Base-by-base conservation (phyloP, 257 asterid species). In the Linaria vulgaris region DNA sequence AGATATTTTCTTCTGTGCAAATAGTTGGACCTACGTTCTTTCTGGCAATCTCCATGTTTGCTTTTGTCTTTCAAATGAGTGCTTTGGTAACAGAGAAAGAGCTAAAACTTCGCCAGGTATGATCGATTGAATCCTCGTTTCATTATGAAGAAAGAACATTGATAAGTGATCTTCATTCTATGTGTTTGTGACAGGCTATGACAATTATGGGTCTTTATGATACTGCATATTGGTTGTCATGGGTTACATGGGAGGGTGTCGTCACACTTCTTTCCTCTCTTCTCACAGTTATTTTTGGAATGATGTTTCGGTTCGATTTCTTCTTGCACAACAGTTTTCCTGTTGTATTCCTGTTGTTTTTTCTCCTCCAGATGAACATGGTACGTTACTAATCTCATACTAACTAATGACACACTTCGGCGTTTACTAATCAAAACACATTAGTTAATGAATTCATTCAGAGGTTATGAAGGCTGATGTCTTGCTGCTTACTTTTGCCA, bases 121-220 rank as follows among this genome's bases (percentile, higher is more conserved):
- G 22, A 69, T 78, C n/a, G n/a, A n/a, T n/a, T 38, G 22, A 19
- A 56, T 16, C 15, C 12, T 9, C 10, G 46, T 56, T 70, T 54
- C 69, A 47, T 48, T 67, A 22, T 59, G 13, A 56, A 59, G 63
- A 46, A 9, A 46, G 27, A 23, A 22, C 43, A 60, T 22, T 52
- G 30, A 43, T 59, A 56, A 49, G 67, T 55, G 55, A 25, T 44
- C 49, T 44, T 44, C 49, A 47, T 64, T 63, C 63, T 37, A 34
- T 77, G 63, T 44, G 49, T 44, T 17, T 34, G 3, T 34, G 34
- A 64, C 85, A 88, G 98, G 89, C 91, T 52, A 91, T 91, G 98
- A 67, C 90, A 16, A 84, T 91, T 86, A 91, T 91, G 98, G 98
- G 98, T 12, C 98, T 91, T 60, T 91, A 82, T 79, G 98, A 91